phyloP scores from a whole-genome alignment of 1,139 yeast species.

The Arxiozyma heterogenica region DNA sequence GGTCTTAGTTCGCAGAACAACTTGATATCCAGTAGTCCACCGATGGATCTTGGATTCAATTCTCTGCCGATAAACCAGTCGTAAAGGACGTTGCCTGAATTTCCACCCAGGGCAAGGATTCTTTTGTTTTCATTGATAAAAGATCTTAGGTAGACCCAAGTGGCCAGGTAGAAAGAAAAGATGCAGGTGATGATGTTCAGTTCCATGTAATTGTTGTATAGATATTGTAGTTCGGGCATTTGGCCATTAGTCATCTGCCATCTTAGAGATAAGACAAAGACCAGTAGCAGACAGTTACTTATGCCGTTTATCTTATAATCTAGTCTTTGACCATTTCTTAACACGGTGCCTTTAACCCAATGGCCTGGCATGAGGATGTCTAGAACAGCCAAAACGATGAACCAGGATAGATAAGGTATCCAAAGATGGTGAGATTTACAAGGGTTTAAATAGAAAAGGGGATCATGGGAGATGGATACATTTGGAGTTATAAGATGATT shows the following conservation, averaged over 20 bases:
- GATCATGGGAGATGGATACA: conserved; percentile 1
- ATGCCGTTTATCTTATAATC: conserved; percentile 77
- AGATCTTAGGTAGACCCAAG: conserved; percentile 57
- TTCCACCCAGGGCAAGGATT: conserved; percentile 78
- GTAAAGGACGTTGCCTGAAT: conserved; percentile 62
- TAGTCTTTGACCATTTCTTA: conserved; percentile 69
- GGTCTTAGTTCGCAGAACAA: conserved; percentile 92
- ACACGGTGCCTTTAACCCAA: conserved; percentile 50
- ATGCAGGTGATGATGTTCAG: background rate
- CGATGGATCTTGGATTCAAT: conserved; percentile 62
- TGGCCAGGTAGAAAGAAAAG: conserved; percentile 53
- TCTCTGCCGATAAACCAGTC: conserved; percentile 98
- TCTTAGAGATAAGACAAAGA: conserved; percentile 42
- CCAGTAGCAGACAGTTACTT: conserved; percentile 42
- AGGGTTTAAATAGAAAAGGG: conserved; percentile 34
- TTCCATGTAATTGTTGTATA: background rate
- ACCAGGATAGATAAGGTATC: conserved; percentile 68
- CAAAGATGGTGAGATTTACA: conserved; percentile 38
- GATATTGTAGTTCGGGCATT: conserved; percentile 63
- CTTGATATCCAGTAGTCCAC: conserved; percentile 80
- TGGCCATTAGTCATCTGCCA: conserved; percentile 41
- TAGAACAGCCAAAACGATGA: conserved; percentile 49
- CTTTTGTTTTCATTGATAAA: conserved; percentile 44
- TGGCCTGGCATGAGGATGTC: conserved; percentile 73
- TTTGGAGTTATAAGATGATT: conserved; percentile 49